Evolutionary conservation across 192 early-diverging fungal genomes (phyloP), one percentile per base, ranked within the genome.

Genomic region (Gigaspora rosea): DNA sequence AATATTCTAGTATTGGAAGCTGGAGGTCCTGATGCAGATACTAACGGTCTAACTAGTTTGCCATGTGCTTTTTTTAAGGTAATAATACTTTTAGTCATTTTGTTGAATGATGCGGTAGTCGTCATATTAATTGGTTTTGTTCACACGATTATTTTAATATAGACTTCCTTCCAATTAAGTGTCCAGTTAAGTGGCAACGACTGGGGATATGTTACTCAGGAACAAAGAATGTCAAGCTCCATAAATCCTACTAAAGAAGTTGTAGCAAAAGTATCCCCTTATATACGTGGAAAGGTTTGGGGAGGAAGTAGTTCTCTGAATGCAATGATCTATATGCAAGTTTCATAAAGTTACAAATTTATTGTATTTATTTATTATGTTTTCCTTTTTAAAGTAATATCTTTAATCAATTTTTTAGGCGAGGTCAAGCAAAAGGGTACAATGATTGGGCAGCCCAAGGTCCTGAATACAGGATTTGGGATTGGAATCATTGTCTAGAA

Each of bases 361-460:
- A 22, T 22, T 22, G 8, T 5, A 9, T 6, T 61, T 22, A 8
- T 10, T 9, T 7, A 2, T 27, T 7, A 22, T 20, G 3, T 10
- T 22, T 61, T 6, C 18, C 8, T 16, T 22, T 61, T 27, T 0
- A 7, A 61, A 12, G 7, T 51, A 0, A 51, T 51, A 8, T 61
- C 9, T 20, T 16, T 22, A 20, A 20, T 22, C 6, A 11, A 12
- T 11, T 62, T 11, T 27, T 62, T 62, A 62, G 61, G 12, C 32
- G 61, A 3, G 61, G 61, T 35, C 61, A 62, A 3, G 12, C n/a
- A 32, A 27, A 2, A 9, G 61, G 12, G 12, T 62, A 62, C 4
- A 27, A 62, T 62, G 12, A 32, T 62, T 62, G 61, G 61, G 61
- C 61, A 8, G 10, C 20, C 32, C 61, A 62, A 62, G 61, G 61